Base-by-base conservation (phyloP, 352 stramenopile genomes). In the Phytophthora nicotianae region DNA sequence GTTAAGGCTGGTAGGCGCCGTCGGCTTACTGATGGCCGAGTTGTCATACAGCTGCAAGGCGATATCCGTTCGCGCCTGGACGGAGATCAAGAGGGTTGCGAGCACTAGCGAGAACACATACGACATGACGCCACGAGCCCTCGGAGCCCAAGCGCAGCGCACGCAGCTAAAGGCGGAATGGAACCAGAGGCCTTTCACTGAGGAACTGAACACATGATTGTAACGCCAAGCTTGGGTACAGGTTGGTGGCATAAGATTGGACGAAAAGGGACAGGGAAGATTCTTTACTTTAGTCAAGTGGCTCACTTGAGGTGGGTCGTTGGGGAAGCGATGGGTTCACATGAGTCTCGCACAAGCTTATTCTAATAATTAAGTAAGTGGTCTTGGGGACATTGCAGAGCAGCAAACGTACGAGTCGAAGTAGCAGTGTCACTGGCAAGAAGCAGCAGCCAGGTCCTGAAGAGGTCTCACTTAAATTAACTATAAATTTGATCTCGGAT, bases 1-100 rank as follows among this genome's bases (percentile, higher is more conserved):
- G 26, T 63, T 70, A 19, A 75, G 58, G 13, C 4, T 41, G 1
- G 41, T 24, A 8, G 70, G 67, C 2, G 42, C 7, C 0, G 38
- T 43, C 10, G 70, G 70, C 1, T 2, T 4, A 3, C 58, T 60
- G 48, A 72, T 60, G 19, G 48, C 62, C 26, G 32, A 19, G 49
- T 72, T 75, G 16, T 16, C 51, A 24, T 72, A 45, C 32, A 75
- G 21, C 23, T 70, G 54, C 0, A 41, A 11, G 0, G 45, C 29
- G 16, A 75, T 63, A 37, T 75, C 68, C 4, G 68, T 53, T 14
- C 29, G 38, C 13, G 17, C 50, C n/a, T 48, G 29, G 42, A 66
- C 50, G n/a, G 11, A 45, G 24, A 10, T 10, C 14, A 23, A 11
- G 9, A 61, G 13, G 1, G 13, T 27, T 5, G 46, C 43, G 5